Base-by-base conservation (phyloP, 2,329 filamentous ascomycete genomes). In the Diaporthe ilicicola region DNA sequence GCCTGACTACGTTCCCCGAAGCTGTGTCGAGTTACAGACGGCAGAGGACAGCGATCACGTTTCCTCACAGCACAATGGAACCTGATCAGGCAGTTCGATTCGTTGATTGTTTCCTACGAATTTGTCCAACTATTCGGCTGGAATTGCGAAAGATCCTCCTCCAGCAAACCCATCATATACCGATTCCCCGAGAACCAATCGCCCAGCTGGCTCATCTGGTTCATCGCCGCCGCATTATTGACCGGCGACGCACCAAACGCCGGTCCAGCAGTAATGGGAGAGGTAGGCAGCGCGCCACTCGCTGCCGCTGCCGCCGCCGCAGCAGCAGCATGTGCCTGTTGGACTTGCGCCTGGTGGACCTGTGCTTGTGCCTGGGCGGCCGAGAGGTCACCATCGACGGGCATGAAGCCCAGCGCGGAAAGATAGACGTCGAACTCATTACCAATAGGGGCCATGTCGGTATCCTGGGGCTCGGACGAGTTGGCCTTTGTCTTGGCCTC, bases 151-250 rank as follows among this genome's bases (percentile, higher is more conserved):
- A 87, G 73, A 54, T 92, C 90, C 70, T 91, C 88, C 76, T 92
- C 90, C 76, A 92, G 78, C 70, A 92, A 76, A 0, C 88, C 89
- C 82, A 92, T 86, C 82, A 92, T 88, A 75, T 91, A 90, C 68
- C 87, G 84, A 71, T 89, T 92, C 1, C 90, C 89, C 4, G 88
- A 89, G 74, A 91, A 92, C 90, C 90, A 92, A 73, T 91, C 89
- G 2, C 88, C 87, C 71, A 92, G 79, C 55, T 89, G 86, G 39
- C 84, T 80, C 29, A 81, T 77, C 71, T 81, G 77, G 70, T 76
- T 72, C 50, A 73, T 42, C 37, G 69, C 67, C 61, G 62, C 37
- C 29, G 70, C 67, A n/a, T 66, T 50, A 17, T 61, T 46, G 15
- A 10, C 50, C 12, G 66, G 56, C 67, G 37, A 72, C 39, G 53